phyloP scores from a whole-genome alignment of 441 rosid genomes.

The Kokia cookei region DNA sequence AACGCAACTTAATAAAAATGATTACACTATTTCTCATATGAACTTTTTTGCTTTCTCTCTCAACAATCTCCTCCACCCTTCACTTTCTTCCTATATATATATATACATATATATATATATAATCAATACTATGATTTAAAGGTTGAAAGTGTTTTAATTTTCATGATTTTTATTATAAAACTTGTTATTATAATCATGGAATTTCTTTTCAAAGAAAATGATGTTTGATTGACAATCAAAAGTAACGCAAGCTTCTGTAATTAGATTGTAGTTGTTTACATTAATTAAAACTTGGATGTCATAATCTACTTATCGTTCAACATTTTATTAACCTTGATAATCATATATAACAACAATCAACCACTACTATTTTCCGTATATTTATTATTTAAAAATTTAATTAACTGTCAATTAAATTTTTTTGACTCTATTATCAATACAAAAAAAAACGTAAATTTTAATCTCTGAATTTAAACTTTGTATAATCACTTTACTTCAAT shows the following conservation, averaged over 20 bases:
- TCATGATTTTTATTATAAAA: no score
- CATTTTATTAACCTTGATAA: no score
- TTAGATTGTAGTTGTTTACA: neutral
- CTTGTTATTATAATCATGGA: no score
- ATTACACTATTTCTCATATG: neutral
- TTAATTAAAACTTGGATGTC: neutral
- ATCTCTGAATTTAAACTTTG: no score
- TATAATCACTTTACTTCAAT: neutral
- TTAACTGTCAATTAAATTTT: no score
- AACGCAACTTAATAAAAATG: neutral
- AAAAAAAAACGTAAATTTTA: no score
- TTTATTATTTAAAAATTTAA: no score
- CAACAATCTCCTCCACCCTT: neutral
- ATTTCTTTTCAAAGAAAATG: neutral
- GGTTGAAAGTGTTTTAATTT: no score
- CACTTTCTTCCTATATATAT: neutral
- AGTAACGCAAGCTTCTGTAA: neutral
- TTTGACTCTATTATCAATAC: no score
- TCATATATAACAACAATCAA: no score
- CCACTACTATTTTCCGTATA: no score
- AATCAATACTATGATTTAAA: no score
- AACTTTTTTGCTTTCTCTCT: neutral
- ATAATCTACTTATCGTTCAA: neutral
- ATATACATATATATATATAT: neutral
- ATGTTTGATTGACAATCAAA: neutral